Base-by-base conservation (phyloP, 305 asterid species). In the Andrographis paniculata region DNA sequence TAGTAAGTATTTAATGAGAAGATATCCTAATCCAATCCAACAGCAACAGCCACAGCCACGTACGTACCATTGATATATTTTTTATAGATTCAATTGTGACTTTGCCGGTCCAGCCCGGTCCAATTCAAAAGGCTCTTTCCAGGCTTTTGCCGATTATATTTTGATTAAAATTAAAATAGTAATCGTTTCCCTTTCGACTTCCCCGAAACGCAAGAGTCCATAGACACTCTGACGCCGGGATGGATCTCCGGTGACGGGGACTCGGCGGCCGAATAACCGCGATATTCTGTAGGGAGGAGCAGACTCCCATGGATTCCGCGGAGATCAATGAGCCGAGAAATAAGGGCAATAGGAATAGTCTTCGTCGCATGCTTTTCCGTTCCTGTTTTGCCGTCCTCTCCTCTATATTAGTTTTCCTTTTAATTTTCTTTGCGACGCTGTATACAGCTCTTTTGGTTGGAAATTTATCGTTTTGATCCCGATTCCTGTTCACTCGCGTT, bases 401-500 rank as follows among this genome's bases (percentile, higher is more conserved):
- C 18, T 62, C 75, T 14, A 31, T 73, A 33, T 53, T 71, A 17
- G 61, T 76, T 23, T 62, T 80, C 50, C 36, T 76, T 20, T 42
- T 64, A 1, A 53, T 75, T n/a, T 71, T 80, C 0, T 72, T 86
- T 66, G 42, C 75, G 46, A 52, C 78, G 42, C 62, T 89, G 43
- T 69, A 70, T 53, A 18, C 76, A 22, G 87, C 93, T 49, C 80
- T 79, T 71, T 58, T 71, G 37, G 23, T 77, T 21, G 94, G 76
- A 7, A 76, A 69, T 58, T 51, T 81, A 36, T 66, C 94, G 24
- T 53, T 80, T 63, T 78, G 91, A 80, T 70, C 64, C 96, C 94
- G 28, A 82, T 89, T 66, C 72, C 85, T 42, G 77, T 89, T 14
- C 81, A 79, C 31, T 76, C 96, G 22, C 79, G 67, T 57, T 89